Conservation (phyloP, 768 basidiomycete species). For the Harrya chromipes region DNA sequence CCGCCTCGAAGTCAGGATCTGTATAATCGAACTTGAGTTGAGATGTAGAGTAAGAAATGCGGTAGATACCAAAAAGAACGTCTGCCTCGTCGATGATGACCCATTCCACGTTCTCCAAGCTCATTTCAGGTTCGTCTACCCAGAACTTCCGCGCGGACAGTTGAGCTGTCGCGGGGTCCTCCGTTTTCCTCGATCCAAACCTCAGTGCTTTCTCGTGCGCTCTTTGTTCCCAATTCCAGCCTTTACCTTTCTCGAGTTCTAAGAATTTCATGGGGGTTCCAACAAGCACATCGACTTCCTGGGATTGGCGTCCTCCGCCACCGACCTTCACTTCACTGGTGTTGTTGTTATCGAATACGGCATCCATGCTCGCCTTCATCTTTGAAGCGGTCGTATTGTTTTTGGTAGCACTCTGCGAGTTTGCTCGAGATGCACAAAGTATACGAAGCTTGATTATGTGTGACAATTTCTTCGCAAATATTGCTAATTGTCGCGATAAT, state of each 20-base stretch:
- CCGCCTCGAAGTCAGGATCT: constrained; percentile 83
- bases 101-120: constrained; percentile 76
- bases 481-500: constrained; percentile 74
- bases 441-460: constrained; percentile 79
- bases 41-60: not conserved
- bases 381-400: constrained; percentile 44
- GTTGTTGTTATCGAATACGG: constrained; percentile 17
- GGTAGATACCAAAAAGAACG: constrained; percentile 70
- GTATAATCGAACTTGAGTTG: not conserved
- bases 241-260: constrained; percentile 53
- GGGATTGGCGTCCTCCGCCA: constrained; percentile 15
- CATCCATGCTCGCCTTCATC: constrained; percentile 34
- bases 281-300: constrained; percentile 53
- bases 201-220: constrained; percentile 22
- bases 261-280: constrained; percentile 64
- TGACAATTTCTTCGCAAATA: constrained; percentile 68
- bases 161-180: constrained; percentile 21
- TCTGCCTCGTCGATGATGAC: constrained; percentile 91
- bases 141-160: constrained; percentile 31
- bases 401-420: constrained; percentile 30
- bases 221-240: constrained; percentile 47
- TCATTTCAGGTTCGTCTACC: constrained; percentile 54
- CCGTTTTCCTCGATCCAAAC: constrained; percentile 26
- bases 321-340: constrained; percentile 31
- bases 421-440: constrained; percentile 63